Conservation (phyloP, 805 yeast genomes). For the Candida takata region DNA sequence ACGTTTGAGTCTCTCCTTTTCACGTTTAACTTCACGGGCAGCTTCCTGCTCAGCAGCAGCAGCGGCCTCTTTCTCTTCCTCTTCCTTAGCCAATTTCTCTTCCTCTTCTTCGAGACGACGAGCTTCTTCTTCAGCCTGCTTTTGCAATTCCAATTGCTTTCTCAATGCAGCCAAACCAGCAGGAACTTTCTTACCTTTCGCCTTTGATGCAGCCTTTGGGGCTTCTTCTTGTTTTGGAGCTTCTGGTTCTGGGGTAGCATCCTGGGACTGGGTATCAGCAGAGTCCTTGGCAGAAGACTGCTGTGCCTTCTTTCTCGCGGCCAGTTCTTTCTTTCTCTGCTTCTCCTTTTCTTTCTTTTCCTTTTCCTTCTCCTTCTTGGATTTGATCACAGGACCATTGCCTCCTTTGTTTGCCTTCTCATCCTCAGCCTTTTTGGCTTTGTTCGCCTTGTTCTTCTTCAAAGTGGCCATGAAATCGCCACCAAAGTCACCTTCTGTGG, state of each 20-base stretch:
- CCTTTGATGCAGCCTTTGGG: constrained; percentile 32
- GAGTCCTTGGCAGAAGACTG: constrained; percentile 10
- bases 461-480: constrained; percentile 80
- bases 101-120: constrained; percentile 71
- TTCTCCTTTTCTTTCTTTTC: constrained; percentile 92
- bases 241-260: constrained; percentile 25
- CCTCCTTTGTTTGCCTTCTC: constrained; percentile 37
- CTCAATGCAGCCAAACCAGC: constrained; percentile 90
- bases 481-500: constrained; percentile 37
- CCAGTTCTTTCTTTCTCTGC: constrained; percentile 83
- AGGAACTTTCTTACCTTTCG: constrained; percentile 67
- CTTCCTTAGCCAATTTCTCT: constrained; percentile 41
- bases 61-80: constrained; percentile 40
- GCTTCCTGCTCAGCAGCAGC: constrained; percentile 47
- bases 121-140: constrained; percentile 82
- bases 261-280: constrained; percentile 3
- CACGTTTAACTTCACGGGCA: constrained; percentile 62
- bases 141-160: constrained; percentile 81
- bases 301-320: constrained; percentile 65
- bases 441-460: constrained; percentile 72
- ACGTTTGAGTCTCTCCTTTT: constrained; percentile 76
- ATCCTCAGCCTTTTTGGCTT: constrained; percentile 57
- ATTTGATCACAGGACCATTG: constrained; percentile 65
- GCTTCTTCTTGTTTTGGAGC: constrained; percentile 14
- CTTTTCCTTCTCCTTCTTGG: constrained; percentile 91